Percentiles rank a stretch among this genome's conserved stretches.
These are phyloP conservation scores for Yamadazyma atmosphaerica DNA, from an alignment of 1,139 yeast species.

Conservation along the genomic window DNA sequence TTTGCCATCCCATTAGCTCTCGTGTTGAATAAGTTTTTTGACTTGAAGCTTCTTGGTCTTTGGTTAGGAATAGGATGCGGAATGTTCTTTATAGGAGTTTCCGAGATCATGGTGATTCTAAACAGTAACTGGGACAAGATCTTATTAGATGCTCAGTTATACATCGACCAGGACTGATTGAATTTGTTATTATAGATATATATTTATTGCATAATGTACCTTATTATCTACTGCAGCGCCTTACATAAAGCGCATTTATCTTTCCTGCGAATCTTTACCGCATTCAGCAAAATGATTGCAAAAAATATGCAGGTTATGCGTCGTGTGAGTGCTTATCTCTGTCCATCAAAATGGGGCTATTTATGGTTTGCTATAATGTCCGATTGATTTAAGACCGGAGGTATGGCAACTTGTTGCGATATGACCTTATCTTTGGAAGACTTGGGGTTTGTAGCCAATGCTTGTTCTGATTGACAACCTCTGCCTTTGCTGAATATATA, in stretches of 20 bases:
- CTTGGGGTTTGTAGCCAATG: too few relatives aligned
- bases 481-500: too few relatives aligned
- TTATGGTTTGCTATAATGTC: not conserved
- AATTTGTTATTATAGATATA: not conserved
- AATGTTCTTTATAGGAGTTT: conserved; percentile 63
- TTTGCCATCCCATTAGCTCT: conserved; percentile 65
- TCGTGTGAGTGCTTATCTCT: not conserved
- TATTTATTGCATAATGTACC: not conserved
- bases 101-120: conserved; percentile 49
- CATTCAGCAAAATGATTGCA: conserved; percentile 1
- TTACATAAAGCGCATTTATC: not conserved
- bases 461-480: too few relatives aligned
- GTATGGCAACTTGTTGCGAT: too few relatives aligned
- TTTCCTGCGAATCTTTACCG: conserved; percentile 1
- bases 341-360: not conserved
- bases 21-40: conserved; percentile 55
- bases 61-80: conserved; percentile 92
- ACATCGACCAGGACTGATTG: not conserved
- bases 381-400: not conserved
- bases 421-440: too few relatives aligned
- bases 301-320: not conserved
- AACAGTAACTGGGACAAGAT: conserved; percentile 45
- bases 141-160: conserved; percentile 27
- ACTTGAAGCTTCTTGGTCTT: conserved; percentile 62
- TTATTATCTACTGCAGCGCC: too few relatives aligned